phyloP scores from a whole-genome alignment of 2,329 filamentous ascomycete species.

The Sporothrix mexicana region DNA sequence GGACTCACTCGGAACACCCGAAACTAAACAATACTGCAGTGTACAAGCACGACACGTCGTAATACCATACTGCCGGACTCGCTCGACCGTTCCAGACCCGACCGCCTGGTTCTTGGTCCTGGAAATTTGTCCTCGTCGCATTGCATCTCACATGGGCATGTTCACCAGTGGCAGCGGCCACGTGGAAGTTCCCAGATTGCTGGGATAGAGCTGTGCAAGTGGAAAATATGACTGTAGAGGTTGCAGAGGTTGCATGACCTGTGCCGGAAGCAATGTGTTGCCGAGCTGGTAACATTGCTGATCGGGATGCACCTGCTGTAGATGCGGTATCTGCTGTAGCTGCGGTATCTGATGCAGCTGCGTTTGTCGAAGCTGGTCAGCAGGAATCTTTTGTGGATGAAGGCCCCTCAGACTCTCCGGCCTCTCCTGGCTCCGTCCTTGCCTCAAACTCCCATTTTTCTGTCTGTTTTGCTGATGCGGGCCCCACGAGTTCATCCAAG shows the following conservation, averaged over 20 bases:
- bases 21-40: neutral
- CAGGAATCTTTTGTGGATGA: neutral
- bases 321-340: neutral
- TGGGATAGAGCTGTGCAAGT: slow-evolving; percentile 1
- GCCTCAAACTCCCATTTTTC: neutral
- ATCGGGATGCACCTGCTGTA: neutral
- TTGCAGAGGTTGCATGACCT: neutral
- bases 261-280: neutral
- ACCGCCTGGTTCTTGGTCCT: no score
- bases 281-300: neutral
- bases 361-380: neutral
- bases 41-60: no score
- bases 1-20: neutral
- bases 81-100: no score
- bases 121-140: no score
- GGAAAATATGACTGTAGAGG: neutral
- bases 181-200: neutral
- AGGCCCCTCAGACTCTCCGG: neutral
- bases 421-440: neutral
- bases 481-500: neutral
- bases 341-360: neutral
- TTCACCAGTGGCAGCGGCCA: slow-evolving; percentile 17
- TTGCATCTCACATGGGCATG: neutral
- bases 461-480: neutral
- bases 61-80: no score